phyloP scores from a whole-genome alignment of 2,329 filamentous ascomycete genomes.

The Didymella glomerata region DNA sequence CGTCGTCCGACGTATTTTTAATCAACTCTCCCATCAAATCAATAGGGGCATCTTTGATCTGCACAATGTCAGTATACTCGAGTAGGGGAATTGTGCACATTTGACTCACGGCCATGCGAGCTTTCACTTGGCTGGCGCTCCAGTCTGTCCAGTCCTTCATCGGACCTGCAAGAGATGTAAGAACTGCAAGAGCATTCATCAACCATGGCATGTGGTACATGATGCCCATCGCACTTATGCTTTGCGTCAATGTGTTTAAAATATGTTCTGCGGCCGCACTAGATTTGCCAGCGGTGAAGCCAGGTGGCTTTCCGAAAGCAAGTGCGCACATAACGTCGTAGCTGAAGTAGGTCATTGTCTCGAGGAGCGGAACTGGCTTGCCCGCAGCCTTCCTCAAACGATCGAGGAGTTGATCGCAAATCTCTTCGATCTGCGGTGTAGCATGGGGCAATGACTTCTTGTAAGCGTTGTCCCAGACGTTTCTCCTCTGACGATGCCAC shows the following conservation, averaged over 20 bases:
- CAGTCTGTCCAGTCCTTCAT: slow-evolving; percentile 41
- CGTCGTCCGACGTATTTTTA: slow-evolving; percentile 23
- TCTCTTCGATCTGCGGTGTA: slow-evolving; percentile 33
- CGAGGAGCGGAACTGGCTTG: slow-evolving; percentile 48
- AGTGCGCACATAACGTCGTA: slow-evolving; percentile 59
- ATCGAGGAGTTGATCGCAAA: slow-evolving; percentile 34
- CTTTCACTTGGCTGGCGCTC: slow-evolving; percentile 33
- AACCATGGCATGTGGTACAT: slow-evolving; percentile 42
- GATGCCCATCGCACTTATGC: slow-evolving; percentile 32
- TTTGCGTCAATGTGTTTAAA: slow-evolving; percentile 45
- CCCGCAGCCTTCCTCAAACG: slow-evolving; percentile 30
- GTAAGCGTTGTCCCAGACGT: slow-evolving; percentile 43
- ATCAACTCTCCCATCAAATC: slow-evolving; percentile 40
- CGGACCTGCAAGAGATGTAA: slow-evolving; percentile 34
- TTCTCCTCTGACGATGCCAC: slow-evolving; percentile 38
- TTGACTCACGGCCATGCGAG: slow-evolving; percentile 32
- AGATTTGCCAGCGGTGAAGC: slow-evolving; percentile 49
- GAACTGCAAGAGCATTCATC: slow-evolving; percentile 34
- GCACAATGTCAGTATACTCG: not conserved
- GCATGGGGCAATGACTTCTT: slow-evolving; percentile 37
- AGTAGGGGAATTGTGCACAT: not conserved
- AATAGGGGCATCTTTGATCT: slow-evolving; percentile 29
- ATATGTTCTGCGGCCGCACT: slow-evolving; percentile 33
- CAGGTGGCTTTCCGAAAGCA: slow-evolving; percentile 55
- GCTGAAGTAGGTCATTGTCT: slow-evolving; percentile 54